Evolutionary conservation across 1,139 yeast species (phyloP).

Genomic region (Keqinozyma sinolaborantium): DNA sequence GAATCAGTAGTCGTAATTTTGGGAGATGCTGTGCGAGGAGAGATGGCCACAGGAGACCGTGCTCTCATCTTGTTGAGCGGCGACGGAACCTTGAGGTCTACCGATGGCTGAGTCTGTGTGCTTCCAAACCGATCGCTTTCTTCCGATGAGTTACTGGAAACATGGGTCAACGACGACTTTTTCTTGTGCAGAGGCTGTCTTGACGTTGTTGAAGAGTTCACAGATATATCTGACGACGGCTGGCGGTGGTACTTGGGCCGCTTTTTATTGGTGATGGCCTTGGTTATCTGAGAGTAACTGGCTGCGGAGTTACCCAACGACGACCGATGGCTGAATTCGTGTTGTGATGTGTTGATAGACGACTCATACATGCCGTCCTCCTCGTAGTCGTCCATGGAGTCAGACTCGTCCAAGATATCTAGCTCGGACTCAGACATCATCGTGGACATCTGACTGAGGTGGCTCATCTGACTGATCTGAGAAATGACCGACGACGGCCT

Average conservation of each 20-base stretch:
- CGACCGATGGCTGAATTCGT: conserved; percentile 9
- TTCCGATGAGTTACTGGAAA: conserved; percentile 39
- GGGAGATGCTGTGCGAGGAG: not conserved
- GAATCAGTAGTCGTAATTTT: not conserved
- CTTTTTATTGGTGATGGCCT: conserved; percentile 10
- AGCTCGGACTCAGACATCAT: conserved; percentile 46
- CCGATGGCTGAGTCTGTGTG: not conserved
- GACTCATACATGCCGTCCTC: conserved; percentile 25
- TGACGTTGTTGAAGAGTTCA: conserved; percentile 27
- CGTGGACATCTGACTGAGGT: conserved; percentile 54
- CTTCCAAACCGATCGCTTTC: conserved; percentile 18
- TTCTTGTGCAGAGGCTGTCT: conserved; percentile 15
- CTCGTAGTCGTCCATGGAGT: conserved; percentile 42
- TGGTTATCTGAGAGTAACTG: conserved; percentile 1
- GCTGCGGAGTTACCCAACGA: conserved; percentile 3
- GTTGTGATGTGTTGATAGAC: conserved; percentile 10
- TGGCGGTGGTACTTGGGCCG: conserved; percentile 34
- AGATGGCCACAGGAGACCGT: conserved; percentile 15
- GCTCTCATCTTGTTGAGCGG: conserved; percentile 9
- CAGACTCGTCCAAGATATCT: conserved; percentile 40
- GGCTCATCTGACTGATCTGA: conserved; percentile 54
- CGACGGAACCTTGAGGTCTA: conserved; percentile 1
- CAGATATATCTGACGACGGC: conserved; percentile 36
- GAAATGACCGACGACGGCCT: conserved; percentile 70
- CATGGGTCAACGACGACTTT: conserved; percentile 28